Evolutionary conservation across 164 flowering plant genomes (phyloP).

Genomic region (Liquidambar formosana): DNA sequence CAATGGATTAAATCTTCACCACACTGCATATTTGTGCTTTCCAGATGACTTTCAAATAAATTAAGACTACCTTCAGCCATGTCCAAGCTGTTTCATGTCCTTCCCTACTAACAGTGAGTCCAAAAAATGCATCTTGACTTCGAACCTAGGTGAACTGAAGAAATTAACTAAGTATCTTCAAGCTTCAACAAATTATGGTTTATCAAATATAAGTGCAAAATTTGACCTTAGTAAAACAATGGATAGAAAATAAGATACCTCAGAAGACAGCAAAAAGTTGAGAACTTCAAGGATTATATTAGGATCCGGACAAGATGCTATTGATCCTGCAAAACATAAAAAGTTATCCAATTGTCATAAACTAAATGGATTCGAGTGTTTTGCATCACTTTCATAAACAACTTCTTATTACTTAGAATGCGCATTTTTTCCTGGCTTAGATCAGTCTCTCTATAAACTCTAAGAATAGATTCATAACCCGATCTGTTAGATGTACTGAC

Average conservation of each 20-base stretch:
- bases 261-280: constrained; percentile 75
- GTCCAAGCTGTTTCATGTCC: constrained; percentile 91
- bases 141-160: constrained; percentile 64
- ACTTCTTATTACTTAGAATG: constrained; percentile 49
- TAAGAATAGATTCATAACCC: constrained; percentile 79
- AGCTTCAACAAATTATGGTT: not conserved
- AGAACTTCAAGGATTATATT: constrained; percentile 75
- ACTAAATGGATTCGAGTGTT: not conserved
- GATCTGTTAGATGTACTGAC: constrained; percentile 64
- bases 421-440: constrained; percentile 91
- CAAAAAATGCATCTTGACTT: constrained; percentile 83
- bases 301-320: constrained; percentile 75
- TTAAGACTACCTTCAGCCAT: constrained; percentile 86
- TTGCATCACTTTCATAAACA: not conserved
- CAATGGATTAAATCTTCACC: too few species aligned
- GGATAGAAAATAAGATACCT: constrained; percentile 43
- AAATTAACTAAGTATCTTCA: not conserved
- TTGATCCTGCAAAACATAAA: constrained; percentile 51
- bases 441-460: constrained; percentile 83
- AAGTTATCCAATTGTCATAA: not conserved
- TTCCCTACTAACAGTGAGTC: constrained; percentile 70
- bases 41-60: not conserved
- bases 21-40: not conserved
- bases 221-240: not conserved
- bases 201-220: not conserved